Evolutionary conservation across 176 grass and related monocot species (phyloP).

Genomic region (Eragrostis curvula): DNA sequence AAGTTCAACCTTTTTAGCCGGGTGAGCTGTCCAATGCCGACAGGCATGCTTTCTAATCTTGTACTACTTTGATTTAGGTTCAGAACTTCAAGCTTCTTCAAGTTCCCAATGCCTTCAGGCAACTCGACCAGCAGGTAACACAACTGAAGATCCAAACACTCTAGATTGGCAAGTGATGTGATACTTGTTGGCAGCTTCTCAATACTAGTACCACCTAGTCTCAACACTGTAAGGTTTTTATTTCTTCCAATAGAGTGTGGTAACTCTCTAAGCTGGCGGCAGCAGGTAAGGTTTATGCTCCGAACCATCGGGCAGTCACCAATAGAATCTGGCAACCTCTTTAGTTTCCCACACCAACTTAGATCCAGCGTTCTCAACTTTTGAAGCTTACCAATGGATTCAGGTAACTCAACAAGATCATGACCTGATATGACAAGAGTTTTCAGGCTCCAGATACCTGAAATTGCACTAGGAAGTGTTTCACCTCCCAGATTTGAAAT

Average conservation of each 20-base stretch:
- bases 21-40: neutral
- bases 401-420: slow-evolving; percentile 2
- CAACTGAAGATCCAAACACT: neutral
- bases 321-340: slow-evolving; percentile 16
- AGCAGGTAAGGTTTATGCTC: neutral
- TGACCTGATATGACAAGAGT: slow-evolving; percentile 4
- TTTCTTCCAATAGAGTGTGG: neutral
- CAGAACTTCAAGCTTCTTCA: slow-evolving; percentile 12
- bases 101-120: slow-evolving; percentile 8
- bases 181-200: slow-evolving; percentile 2
- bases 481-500: neutral
- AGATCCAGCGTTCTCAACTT: too few relatives aligned
- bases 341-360: too few relatives aligned
- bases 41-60: neutral
- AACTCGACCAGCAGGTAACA: neutral
- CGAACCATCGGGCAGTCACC: slow-evolving; percentile 8
- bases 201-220: neutral
- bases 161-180: neutral
- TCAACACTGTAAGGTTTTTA: neutral
- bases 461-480: slow-evolving; percentile 24
- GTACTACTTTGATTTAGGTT: neutral
- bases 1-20: too few relatives aligned
- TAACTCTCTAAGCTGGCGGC: neutral
- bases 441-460: slow-evolving; percentile 22
- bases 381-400: slow-evolving; percentile 3